Base-by-base conservation (phyloP, 106 monocot species). In the Dioscorea dumetorum region DNA sequence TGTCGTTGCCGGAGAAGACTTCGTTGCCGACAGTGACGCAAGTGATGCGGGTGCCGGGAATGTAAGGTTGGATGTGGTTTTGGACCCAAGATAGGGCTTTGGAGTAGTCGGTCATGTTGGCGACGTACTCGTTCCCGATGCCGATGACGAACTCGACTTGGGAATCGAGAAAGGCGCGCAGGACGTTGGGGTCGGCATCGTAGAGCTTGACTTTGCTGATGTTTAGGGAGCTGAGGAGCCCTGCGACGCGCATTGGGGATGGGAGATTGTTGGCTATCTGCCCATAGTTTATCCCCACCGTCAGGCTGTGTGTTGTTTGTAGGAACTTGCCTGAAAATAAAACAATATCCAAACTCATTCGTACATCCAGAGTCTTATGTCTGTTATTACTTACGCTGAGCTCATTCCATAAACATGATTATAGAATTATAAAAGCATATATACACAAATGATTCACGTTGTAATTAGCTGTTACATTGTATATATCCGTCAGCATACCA, bases 201-300 rank as follows among this genome's bases (percentile, higher is more conserved):
- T 88, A 95, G 48, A 95, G 91, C 69, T 95, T 95, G 0, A 95
- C 91, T 67, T 77, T 77, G 68, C 57, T 91, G 70, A 89, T 80
- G 73, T 78, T 80, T 21, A 95, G 74, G 19, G 91, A 85, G 52
- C 64, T 69, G 61, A 95, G 85, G 32, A 95, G 85, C 7, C 22
- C 8, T 0, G 72, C 61, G 1, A 91, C 95, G 58, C 69, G 81
- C 49, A 62, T 41, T 2, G 95, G 91, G 4, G 85, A 69, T 0
- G 91, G 95, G 20, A 95, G 91, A 31, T 95, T 80, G 79, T 95
- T 80, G 22, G 95, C 95, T 48, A 91, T 91, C 63, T 88, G 91
- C 17, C 95, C 95, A 49, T 95, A 95, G 75, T 95, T 95, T 77
- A 95, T 88, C n/a, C 95, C 95, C n/a, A 88, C 79, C 10, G 41